A percentile compares a stretch with the other conserved stretches of the same genome.
phyloP scores from a whole-genome alignment of 1,284 basidiomycete species.

The Sanghuangporus weigelae region DNA sequence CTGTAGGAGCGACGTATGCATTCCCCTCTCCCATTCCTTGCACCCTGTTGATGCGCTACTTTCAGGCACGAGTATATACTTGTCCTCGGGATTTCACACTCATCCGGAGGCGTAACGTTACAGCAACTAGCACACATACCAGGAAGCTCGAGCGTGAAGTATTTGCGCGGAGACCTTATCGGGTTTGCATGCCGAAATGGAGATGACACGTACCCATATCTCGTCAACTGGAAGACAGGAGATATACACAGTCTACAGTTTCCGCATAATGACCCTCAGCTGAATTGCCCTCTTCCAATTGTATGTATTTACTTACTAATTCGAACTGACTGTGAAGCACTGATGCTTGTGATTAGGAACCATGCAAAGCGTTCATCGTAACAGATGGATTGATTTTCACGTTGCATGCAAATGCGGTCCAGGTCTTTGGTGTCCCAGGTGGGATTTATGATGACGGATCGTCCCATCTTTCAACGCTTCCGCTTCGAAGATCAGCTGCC shows the following conservation, averaged over 20 bases:
- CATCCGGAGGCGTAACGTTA: neutral
- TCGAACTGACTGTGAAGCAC: neutral
- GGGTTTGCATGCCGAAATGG: slow-evolving; percentile 9
- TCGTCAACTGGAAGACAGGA: neutral
- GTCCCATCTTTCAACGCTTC: neutral
- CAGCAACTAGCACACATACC: neutral
- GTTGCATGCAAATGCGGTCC: neutral
- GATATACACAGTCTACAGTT: neutral
- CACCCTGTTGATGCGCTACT: neutral
- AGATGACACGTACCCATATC: slow-evolving; percentile 8
- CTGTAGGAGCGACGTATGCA: neutral
- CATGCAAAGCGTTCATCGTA: neutral
- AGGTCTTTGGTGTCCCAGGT: neutral
- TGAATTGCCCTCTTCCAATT: neutral
- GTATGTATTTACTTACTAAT: neutral
- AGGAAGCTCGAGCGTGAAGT: neutral
- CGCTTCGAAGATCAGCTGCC: neutral
- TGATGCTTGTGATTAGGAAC: neutral
- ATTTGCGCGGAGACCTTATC: neutral
- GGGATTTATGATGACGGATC: neutral
- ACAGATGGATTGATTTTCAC: neutral
- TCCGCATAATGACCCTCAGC: neutral
- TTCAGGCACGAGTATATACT: neutral
- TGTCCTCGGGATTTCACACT: neutral
- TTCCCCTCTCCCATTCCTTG: neutral